Base-by-base conservation (phyloP, 1,284 basidiomycete genomes). In the Cryptococcus sp. region DNA sequence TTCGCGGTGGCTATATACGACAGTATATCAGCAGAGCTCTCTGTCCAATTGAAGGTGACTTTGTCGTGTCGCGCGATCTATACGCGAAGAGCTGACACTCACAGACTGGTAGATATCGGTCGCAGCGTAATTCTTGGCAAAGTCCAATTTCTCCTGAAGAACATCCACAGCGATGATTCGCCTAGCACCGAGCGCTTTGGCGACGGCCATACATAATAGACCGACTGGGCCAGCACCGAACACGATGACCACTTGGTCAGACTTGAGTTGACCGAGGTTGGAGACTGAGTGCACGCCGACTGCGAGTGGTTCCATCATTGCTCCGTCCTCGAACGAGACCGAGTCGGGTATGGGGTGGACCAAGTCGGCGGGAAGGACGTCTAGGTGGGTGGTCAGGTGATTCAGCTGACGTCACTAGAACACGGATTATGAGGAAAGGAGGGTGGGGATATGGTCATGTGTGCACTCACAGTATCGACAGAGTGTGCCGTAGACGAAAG, bases 141-240 rank as follows among this genome's bases (percentile, higher is more conserved):
- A 97, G 48, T 89, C 85, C 47, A 99, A 86, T 54, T 93, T 88
- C 56, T 83, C 80, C 47, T 86, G 81, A 54, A 91, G 85, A 65
- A 98, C 92, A 75, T 99, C 82, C 64, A 95, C 84, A 3, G 88
- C 91, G 60, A 95, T 84, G 61, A 94, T 82, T 50, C 88, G 85
- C 50, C 84, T 82, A 0, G 92, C 92, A 27, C 91, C 92, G 52
- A 94, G 82, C 1, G 92, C 93, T 74, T 88, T 91, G 25, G 92
- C 92, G 20, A 93, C 91, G 7, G 93, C 93, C 87, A 94, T 93
- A 74, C 87, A 89, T 31, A 96, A 85, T n/a, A 96, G 83, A 11
- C 93, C 93, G 63, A 97, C 90, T 11, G 93, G 94, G 3, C 94
- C 93, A 19, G 82, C 82, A 31, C 93, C 94, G 70, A 94, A 94